A percentile compares a stretch with the other conserved stretches of the same genome.
phyloP scores from a whole-genome alignment of 1,284 basidiomycete genomes.

The Termitomyces sp. region DNA sequence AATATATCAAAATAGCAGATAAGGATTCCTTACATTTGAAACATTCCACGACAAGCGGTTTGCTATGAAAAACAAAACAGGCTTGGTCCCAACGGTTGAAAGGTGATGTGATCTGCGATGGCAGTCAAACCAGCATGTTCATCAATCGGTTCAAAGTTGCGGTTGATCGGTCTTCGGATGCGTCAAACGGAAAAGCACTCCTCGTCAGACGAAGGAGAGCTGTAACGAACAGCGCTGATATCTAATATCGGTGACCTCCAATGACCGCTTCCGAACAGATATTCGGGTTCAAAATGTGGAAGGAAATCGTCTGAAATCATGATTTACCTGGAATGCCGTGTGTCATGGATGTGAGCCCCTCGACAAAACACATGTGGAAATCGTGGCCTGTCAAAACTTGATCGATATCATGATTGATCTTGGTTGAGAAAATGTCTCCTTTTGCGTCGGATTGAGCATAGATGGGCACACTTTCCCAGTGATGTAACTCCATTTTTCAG shows the following conservation, averaged over 20 bases:
- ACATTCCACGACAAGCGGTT: neutral
- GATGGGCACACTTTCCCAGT: neutral
- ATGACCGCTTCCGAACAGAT: too few relatives aligned
- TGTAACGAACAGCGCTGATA: too few relatives aligned
- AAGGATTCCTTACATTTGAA: neutral
- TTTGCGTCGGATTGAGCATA: neutral
- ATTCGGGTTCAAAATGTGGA: too few relatives aligned
- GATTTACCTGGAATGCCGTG: neutral
- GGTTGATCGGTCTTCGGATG: neutral
- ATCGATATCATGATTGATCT: conserved; percentile 4
- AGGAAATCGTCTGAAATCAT: neutral
- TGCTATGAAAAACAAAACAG: neutral
- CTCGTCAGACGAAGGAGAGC: neutral
- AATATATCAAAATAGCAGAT: neutral
- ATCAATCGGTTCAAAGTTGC: neutral
- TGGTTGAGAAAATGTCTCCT: neutral
- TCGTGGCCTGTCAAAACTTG: conserved; percentile 4
- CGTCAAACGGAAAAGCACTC: neutral
- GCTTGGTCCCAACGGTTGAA: neutral
- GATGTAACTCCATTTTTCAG: neutral
- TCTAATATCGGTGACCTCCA: neutral
- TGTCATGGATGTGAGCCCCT: neutral
- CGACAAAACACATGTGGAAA: neutral
- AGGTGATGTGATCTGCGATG: neutral
- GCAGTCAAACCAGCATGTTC: neutral